Evolutionary conservation across 257 asterid genomes (phyloP).

Genomic region (Anisodus tanguticus): DNA sequence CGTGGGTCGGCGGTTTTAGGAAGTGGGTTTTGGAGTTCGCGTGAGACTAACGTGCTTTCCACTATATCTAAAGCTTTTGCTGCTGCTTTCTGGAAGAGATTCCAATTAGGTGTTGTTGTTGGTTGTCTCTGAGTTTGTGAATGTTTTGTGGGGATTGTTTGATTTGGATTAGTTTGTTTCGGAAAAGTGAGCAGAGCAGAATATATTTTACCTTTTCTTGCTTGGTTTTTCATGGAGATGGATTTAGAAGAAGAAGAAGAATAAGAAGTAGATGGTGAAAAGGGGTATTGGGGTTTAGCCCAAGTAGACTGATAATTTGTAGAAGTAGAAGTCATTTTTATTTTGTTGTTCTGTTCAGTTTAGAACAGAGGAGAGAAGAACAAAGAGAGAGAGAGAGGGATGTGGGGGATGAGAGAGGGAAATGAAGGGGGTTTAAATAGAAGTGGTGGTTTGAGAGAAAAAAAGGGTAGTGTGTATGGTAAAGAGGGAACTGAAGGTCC

Average conservation of each 20-base stretch:
- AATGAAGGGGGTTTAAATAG: slow-evolving; percentile 49
- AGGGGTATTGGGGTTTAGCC: neutral
- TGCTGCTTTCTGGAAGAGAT: slow-evolving; percentile 55
- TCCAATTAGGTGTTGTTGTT: slow-evolving; percentile 37
- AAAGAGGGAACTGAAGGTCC: slow-evolving; percentile 32
- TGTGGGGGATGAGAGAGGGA: slow-evolving; percentile 2
- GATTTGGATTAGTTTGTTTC: slow-evolving; percentile 30
- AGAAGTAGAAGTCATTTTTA: slow-evolving; percentile 20
- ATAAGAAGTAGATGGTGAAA: slow-evolving; percentile 12
- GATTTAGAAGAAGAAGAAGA: slow-evolving; percentile 30
- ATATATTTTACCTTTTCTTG: slow-evolving; percentile 28
- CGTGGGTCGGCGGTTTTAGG: slow-evolving; percentile 63
- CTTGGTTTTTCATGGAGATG: slow-evolving; percentile 35
- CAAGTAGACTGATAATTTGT: neutral
- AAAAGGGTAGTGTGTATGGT: slow-evolving; percentile 10
- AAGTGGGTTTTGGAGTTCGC: slow-evolving; percentile 52
- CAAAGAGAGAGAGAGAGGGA: neutral
- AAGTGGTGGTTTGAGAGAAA: neutral
- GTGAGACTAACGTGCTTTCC: slow-evolving; percentile 54
- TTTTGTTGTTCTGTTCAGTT: neutral
- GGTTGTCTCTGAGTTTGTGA: neutral
- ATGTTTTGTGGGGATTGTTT: slow-evolving; percentile 1
- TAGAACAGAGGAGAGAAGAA: neutral
- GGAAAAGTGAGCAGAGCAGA: slow-evolving; percentile 48
- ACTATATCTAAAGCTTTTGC: slow-evolving; percentile 50